Evolutionary conservation across 257 asterid species (phyloP).

Genomic region (Penstemon davidsonii): DNA sequence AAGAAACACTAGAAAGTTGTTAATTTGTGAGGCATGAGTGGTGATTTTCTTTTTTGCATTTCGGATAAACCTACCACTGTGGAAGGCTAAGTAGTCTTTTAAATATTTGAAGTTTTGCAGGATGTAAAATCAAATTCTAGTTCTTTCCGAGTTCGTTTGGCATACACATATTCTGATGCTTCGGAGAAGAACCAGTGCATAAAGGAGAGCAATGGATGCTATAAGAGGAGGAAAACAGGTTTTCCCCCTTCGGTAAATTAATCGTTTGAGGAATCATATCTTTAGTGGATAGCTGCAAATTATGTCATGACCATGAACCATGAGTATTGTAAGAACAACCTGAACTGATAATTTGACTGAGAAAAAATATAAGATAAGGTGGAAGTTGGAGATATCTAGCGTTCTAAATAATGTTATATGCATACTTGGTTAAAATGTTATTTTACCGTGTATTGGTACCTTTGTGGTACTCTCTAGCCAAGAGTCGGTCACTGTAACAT

Average conservation of each 20-base stretch:
- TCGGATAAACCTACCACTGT: constrained; percentile 16
- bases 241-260: not conserved
- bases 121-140: constrained; percentile 52
- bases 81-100: constrained; percentile 13
- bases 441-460: not conserved
- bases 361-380: constrained; percentile 2
- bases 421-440: too few species aligned
- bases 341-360: constrained; percentile 12
- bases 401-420: not conserved
- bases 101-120: constrained; percentile 45
- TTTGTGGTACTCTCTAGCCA: not conserved
- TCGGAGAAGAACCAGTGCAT: constrained; percentile 35
- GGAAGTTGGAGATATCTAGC: not conserved
- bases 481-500: not conserved
- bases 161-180: constrained; percentile 50
- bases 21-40: constrained; percentile 4
- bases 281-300: constrained; percentile 16
- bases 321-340: constrained; percentile 17
- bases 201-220: constrained; percentile 50
- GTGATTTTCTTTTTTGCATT: constrained; percentile 8
- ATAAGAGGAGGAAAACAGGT: constrained; percentile 83
- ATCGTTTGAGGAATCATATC: not conserved
- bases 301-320: not conserved
- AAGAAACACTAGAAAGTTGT: constrained; percentile 15
- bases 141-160: constrained; percentile 64